Conservation (phyloP, 1,139 yeast species). For the Waltiozyma sp. region DNA sequence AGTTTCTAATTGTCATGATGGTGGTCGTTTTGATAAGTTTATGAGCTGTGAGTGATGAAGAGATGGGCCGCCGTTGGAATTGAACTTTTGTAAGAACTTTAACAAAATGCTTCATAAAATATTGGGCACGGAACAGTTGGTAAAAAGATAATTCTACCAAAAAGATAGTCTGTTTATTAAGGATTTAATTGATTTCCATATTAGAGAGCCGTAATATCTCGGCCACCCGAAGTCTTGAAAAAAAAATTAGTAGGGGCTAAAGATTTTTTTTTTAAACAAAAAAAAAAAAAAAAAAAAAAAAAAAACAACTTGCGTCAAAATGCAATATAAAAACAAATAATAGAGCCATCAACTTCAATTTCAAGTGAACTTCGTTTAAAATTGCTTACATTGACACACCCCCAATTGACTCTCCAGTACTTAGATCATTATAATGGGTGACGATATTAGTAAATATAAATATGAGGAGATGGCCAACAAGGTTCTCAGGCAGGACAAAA, state of each 20-base stretch:
- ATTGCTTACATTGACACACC: background rate
- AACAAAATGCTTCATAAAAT: background rate
- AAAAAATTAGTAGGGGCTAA: no score
- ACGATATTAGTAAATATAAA: conserved; percentile 24
- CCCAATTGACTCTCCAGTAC: no score
- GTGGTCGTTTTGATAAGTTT: conserved; percentile 6
- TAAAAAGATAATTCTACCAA: no score
- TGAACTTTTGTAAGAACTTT: background rate
- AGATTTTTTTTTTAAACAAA: no score
- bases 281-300: no score
- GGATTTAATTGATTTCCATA: no score
- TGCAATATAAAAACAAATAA: background rate
- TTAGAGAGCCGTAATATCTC: no score
- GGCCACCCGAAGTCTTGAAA: no score
- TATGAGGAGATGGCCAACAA: conserved; percentile 70
- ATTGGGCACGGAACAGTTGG: background rate
- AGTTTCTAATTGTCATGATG: conserved; percentile 4
- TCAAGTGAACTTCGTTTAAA: background rate
- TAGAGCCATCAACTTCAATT: background rate
- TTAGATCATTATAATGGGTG: conserved; percentile 9
- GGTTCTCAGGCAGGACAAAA: conserved; percentile 50
- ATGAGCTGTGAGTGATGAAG: background rate
- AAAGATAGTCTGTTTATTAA: no score
- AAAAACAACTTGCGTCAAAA: no score
- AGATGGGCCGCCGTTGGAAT: background rate